Percentiles rank a stretch among this genome's conserved stretches.
Conservation (phyloP, 169 alveolate genomes). For the Theileria parva region DNA sequence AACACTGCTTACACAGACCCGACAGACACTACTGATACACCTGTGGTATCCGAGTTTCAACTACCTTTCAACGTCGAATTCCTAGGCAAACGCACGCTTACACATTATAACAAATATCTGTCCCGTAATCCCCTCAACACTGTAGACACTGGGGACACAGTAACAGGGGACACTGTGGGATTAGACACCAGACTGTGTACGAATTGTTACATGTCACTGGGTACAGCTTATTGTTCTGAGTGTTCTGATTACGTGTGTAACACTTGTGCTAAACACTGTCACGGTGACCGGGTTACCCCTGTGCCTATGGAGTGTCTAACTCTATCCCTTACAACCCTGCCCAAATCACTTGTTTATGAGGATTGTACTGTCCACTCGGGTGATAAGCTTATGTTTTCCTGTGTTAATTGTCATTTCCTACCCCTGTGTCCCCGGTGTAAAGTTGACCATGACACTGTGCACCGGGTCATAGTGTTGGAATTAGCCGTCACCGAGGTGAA, state of each 20-base stretch:
- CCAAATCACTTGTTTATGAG: constrained; percentile 20
- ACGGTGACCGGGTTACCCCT: constrained; percentile 22
- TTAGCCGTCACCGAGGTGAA: constrained; percentile 49
- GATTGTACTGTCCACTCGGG: constrained; percentile 31
- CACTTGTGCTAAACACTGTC: constrained; percentile 38
- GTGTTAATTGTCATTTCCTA: constrained; percentile 43
- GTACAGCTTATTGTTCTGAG: constrained; percentile 47
- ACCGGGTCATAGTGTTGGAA: constrained; percentile 47
- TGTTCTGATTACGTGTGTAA: constrained; percentile 51
- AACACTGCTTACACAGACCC: background rate
- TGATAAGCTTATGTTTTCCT: constrained; percentile 17
- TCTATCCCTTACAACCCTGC: constrained; percentile 1
- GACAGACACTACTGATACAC: background rate
- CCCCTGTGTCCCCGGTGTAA: constrained; percentile 48
- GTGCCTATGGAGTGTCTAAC: background rate
- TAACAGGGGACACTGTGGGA: no score
- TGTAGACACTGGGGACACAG: constrained; percentile 43
- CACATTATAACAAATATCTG: background rate
- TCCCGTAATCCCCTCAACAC: background rate
- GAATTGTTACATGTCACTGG: constrained; percentile 47
- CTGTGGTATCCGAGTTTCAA: background rate
- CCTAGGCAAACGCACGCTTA: background rate
- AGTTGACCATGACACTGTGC: constrained; percentile 36
- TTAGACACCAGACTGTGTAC: constrained; percentile 38
- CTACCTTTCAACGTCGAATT: background rate